These are phyloP conservation scores for Syzygium jambos DNA, from an alignment of 345 rosid genomes.

Conservation along the genomic window DNA sequence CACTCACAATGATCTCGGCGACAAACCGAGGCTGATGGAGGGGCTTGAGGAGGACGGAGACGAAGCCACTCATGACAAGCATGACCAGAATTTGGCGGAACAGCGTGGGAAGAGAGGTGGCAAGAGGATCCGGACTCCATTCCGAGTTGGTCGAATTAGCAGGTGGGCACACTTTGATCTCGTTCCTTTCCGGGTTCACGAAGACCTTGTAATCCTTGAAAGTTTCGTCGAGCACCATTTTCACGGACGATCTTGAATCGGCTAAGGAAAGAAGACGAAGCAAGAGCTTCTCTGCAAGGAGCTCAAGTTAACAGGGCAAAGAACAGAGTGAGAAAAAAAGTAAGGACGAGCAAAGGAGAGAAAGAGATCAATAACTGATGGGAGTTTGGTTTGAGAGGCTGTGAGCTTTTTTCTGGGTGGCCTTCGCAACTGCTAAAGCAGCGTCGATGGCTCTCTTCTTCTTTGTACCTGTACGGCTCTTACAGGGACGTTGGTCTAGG, in stretches of 20 bases:
- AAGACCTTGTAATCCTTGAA: neutral
- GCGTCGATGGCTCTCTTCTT: neutral
- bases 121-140: slow-evolving; percentile 9
- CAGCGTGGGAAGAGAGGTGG: slow-evolving; percentile 11
- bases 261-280: neutral
- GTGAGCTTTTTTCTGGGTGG: neutral
- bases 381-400: neutral
- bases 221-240: accelerated
- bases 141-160: neutral
- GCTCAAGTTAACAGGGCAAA: neutral
- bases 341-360: neutral
- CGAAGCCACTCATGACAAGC: neutral
- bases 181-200: neutral
- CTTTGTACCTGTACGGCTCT: neutral
- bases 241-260: neutral
- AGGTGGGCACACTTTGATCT: neutral
- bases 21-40: slow-evolving; percentile 15
- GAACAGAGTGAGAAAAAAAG: neutral
- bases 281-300: neutral
- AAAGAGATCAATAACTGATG: neutral
- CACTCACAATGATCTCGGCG: slow-evolving; percentile 18
- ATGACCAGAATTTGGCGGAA: slow-evolving; percentile 6
- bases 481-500: neutral
- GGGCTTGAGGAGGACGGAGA: slow-evolving; percentile 20
- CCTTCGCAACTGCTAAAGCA: neutral